A percentile compares a stretch with the other conserved stretches of the same genome.
Evolutionary conservation across 2,329 filamentous ascomycete genomes (phyloP).

Genomic region (Arthrocladium fulminans): DNA sequence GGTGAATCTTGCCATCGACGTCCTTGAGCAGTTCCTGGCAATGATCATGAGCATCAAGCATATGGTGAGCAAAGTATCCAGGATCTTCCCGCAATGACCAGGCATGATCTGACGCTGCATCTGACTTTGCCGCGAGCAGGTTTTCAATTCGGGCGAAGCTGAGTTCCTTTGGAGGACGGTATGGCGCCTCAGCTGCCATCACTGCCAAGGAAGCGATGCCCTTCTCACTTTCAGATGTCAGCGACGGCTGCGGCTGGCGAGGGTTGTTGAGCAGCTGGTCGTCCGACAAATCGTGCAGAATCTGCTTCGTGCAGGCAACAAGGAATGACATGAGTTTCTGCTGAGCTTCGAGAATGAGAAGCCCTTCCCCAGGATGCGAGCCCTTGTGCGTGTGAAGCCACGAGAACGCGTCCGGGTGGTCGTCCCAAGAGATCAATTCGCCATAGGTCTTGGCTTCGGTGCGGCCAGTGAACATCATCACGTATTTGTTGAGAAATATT

Average conservation of each 20-base stretch:
- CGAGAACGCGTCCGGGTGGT: slow-evolving; percentile 11
- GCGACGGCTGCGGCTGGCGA: slow-evolving; percentile 32
- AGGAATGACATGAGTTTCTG: slow-evolving; percentile 42
- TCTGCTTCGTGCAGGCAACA: slow-evolving; percentile 36
- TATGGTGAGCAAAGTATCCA: slow-evolving; percentile 42
- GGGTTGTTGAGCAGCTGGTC: slow-evolving; percentile 26
- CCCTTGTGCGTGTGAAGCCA: slow-evolving; percentile 32
- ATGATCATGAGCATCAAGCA: slow-evolving; percentile 42
- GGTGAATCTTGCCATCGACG: slow-evolving; percentile 23
- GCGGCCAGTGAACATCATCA: slow-evolving; percentile 29
- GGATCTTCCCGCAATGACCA: slow-evolving; percentile 52
- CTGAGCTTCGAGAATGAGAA: slow-evolving; percentile 46
- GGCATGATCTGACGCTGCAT: slow-evolving; percentile 45
- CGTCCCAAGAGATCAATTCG: slow-evolving; percentile 30
- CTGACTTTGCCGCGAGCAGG: slow-evolving; percentile 36
- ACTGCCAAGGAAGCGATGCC: slow-evolving; percentile 33
- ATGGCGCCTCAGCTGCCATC: slow-evolving; percentile 45
- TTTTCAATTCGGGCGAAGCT: slow-evolving; percentile 39
- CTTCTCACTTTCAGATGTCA: slow-evolving; percentile 23
- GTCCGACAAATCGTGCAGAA: slow-evolving; percentile 45
- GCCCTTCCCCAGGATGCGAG: slow-evolving; percentile 39
- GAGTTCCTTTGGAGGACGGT: slow-evolving; percentile 40
- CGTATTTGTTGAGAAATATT: slow-evolving; percentile 26
- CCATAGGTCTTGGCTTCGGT: slow-evolving; percentile 30
- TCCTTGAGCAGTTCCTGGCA: slow-evolving; percentile 39